Conservation (phyloP, 1,139 yeast species). For the Hyphopichia fennica region DNA sequence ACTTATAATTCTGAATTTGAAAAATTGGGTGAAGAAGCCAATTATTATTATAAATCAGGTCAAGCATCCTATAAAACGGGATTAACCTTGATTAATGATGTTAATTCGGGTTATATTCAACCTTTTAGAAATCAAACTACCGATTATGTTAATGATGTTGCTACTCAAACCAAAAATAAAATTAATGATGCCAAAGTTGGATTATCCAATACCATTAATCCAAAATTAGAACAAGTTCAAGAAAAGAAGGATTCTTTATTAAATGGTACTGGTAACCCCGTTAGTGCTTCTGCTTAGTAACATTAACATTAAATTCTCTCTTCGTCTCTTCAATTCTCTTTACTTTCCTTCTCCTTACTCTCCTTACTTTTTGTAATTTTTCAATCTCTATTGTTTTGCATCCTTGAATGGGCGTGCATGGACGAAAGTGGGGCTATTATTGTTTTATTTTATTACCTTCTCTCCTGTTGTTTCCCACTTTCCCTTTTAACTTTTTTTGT, state of each 20-base stretch:
- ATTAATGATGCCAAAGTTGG: constrained; percentile 32
- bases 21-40: constrained; percentile 5
- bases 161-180: constrained; percentile 33
- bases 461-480: too few species aligned
- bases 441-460: too few species aligned
- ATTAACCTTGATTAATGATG: constrained; percentile 30
- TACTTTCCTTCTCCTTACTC: too few species aligned
- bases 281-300: constrained; percentile 17
- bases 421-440: too few species aligned
- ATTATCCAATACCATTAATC: constrained; percentile 9
- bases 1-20: constrained; percentile 37
- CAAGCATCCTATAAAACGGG: constrained; percentile 38
- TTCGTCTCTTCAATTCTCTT: not conserved
- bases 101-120: constrained; percentile 38
- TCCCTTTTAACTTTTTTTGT: too few species aligned
- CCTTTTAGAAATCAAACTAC: constrained; percentile 45
- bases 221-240: constrained; percentile 9
- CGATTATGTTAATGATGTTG: constrained; percentile 36
- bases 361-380: too few species aligned
- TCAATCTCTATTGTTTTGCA: too few species aligned
- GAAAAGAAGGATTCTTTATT: constrained; percentile 11
- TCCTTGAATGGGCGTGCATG: too few species aligned
- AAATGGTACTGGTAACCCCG: constrained; percentile 10
- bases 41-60: constrained; percentile 5
- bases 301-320: not conserved